Conservation (phyloP, 169 alveolate genomes). For the Cryptosporidium xiaoi region DNA sequence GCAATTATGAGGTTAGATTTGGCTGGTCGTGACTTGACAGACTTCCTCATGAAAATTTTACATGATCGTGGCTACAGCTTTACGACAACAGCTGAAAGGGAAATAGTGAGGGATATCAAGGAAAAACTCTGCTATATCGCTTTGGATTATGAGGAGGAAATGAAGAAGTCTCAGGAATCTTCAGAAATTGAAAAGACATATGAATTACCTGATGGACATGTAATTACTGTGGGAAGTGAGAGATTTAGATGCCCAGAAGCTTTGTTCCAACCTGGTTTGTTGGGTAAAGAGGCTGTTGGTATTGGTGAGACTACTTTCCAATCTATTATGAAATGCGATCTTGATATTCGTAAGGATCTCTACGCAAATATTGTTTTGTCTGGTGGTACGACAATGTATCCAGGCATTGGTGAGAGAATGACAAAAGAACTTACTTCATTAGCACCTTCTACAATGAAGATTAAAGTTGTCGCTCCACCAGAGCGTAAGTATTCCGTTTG, state of each 20-base stretch:
- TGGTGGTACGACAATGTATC: slow-evolving; percentile 98
- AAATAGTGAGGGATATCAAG: slow-evolving; percentile 97
- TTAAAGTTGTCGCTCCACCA: slow-evolving; percentile 98
- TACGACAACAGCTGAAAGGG: slow-evolving; percentile 97
- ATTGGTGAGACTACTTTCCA: slow-evolving; percentile 94
- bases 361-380: slow-evolving; percentile 95
- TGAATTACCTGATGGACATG: slow-evolving; percentile 98
- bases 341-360: slow-evolving; percentile 95
- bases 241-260: slow-evolving; percentile 98
- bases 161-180: slow-evolving; percentile 90
- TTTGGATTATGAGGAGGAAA: slow-evolving; percentile 94
- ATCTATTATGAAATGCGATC: slow-evolving; percentile 96
- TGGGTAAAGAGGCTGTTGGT: slow-evolving; percentile 96
- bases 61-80: slow-evolving; percentile 96
- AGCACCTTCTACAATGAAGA: slow-evolving; percentile 97
- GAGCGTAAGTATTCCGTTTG: slow-evolving; percentile 98
- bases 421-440: slow-evolving; percentile 95
- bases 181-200: slow-evolving; percentile 93
- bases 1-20: slow-evolving; percentile 95
- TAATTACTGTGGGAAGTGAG: slow-evolving; percentile 94
- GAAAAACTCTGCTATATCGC: slow-evolving; percentile 97
- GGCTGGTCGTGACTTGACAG: slow-evolving; percentile 98
- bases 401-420: slow-evolving; percentile 96
- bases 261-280: slow-evolving; percentile 93
- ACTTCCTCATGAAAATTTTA: slow-evolving; percentile 93